phyloP scores from a whole-genome alignment of 768 basidiomycete species.

The Coprinellus aureogranulatus region DNA sequence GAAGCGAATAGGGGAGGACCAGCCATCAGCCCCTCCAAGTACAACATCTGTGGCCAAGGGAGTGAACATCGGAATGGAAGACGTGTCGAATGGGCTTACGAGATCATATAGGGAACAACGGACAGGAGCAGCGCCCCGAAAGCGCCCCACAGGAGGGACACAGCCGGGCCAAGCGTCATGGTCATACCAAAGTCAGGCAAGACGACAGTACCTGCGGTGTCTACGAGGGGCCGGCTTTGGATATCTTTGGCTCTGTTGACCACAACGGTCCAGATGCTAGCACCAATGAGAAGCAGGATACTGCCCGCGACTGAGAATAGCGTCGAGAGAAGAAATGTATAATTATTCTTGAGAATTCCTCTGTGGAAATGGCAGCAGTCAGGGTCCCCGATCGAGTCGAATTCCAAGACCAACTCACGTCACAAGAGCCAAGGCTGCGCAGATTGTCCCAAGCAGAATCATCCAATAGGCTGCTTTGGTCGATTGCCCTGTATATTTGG shows the following conservation, averaged over 20 bases:
- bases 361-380: no score
- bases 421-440: constrained; percentile 60
- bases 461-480: constrained; percentile 75
- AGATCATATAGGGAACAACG: constrained; percentile 73
- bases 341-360: constrained; percentile 61
- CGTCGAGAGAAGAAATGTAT: constrained; percentile 68
- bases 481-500: constrained; percentile 58
- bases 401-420: constrained; percentile 45
- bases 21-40: constrained; percentile 65
- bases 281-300: constrained; percentile 63
- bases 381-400: constrained; percentile 13
- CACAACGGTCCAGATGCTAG: constrained; percentile 75
- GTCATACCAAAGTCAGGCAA: constrained; percentile 55
- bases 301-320: constrained; percentile 59
- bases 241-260: constrained; percentile 61
- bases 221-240: constrained; percentile 46
- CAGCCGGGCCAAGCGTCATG: constrained; percentile 58
- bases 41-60: constrained; percentile 55
- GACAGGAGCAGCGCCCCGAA: constrained; percentile 67
- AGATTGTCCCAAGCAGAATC: constrained; percentile 68
- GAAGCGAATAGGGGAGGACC: constrained; percentile 1
- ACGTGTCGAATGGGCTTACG: constrained; percentile 40
- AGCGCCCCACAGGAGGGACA: constrained; percentile 73
- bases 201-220: constrained; percentile 20
- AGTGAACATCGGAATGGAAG: neutral